These are phyloP conservation scores for Raffaelea albimanens DNA, from an alignment of 2,329 filamentous ascomycete species.

Conservation along the genomic window DNA sequence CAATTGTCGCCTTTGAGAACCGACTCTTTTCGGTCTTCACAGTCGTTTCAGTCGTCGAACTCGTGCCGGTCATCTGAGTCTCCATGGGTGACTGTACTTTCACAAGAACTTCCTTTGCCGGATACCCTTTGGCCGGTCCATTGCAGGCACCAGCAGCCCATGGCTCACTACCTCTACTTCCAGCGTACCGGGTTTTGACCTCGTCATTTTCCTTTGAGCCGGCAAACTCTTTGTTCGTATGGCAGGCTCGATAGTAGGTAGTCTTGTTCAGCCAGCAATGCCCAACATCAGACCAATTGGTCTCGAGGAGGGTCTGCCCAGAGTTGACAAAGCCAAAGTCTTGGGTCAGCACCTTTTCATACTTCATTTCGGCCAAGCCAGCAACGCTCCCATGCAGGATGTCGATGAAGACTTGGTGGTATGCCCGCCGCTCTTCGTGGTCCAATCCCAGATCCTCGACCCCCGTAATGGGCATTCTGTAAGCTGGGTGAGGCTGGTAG, in stretches of 20 bases:
- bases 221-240: no score
- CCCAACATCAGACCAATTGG: constrained; percentile 1
- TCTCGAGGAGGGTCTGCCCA: neutral
- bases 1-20: no score
- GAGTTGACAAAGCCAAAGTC: constrained; percentile 12
- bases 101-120: no score
- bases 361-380: constrained; percentile 9
- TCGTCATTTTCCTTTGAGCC: no score
- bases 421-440: constrained; percentile 10
- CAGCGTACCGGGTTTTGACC: no score
- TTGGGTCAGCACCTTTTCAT: constrained; percentile 5
- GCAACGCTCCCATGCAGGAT: constrained; percentile 5
- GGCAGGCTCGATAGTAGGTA: constrained; percentile 4
- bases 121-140: no score
- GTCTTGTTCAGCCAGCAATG: constrained; percentile 7
- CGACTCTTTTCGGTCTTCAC: no score
- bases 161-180: no score
- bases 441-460: constrained; percentile 20
- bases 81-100: no score
- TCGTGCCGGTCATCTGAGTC: no score
- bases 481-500: constrained; percentile 22
- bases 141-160: no score
- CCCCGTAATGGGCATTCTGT: constrained; percentile 27
- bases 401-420: constrained; percentile 7
- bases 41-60: no score